phyloP scores from a whole-genome alignment of 257 asterid genomes.

The Paulownia fortunei region DNA sequence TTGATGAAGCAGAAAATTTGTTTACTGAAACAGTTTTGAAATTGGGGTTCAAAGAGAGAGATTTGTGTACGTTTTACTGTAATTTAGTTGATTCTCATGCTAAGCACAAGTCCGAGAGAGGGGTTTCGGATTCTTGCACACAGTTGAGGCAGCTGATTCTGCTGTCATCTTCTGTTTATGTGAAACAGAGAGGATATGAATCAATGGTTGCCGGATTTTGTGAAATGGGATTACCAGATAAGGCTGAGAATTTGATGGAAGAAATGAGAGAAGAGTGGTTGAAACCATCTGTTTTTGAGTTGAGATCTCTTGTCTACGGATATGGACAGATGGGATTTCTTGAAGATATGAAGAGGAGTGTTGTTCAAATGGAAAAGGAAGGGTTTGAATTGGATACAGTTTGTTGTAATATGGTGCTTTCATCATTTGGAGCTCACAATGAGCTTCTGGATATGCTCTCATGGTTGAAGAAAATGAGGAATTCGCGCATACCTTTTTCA shows the following conservation, averaged over 20 bases:
- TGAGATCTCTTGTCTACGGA: constrained; percentile 63
- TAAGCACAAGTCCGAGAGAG: constrained; percentile 51
- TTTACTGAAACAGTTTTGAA: constrained; percentile 51
- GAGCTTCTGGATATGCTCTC: constrained; percentile 58
- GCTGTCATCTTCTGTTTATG: constrained; percentile 58
- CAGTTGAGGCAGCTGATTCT: constrained; percentile 46
- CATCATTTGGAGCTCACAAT: constrained; percentile 68
- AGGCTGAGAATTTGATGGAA: constrained; percentile 66
- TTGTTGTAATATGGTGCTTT: constrained; percentile 77
- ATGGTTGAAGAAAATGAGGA: constrained; percentile 73
- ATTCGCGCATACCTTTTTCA: constrained; percentile 46
- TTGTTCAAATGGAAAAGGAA: constrained; percentile 52
- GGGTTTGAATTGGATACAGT: constrained; percentile 78
- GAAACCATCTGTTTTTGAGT: constrained; percentile 62
- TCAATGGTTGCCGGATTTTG: constrained; percentile 70
- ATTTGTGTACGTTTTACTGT: constrained; percentile 65
- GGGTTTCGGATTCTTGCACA: constrained; percentile 50
- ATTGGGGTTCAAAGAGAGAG: constrained; percentile 61
- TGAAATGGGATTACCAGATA: constrained; percentile 61
- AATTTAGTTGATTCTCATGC: constrained; percentile 61
- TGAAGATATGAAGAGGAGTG: constrained; percentile 72
- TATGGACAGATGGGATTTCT: constrained; percentile 78
- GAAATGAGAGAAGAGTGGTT: constrained; percentile 71
- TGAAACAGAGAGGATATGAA: constrained; percentile 63
- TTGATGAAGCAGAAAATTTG: constrained; percentile 56